Evolutionary conservation across 352 stramenopile genomes (phyloP).

Genomic region (Phytophthora sp.): DNA sequence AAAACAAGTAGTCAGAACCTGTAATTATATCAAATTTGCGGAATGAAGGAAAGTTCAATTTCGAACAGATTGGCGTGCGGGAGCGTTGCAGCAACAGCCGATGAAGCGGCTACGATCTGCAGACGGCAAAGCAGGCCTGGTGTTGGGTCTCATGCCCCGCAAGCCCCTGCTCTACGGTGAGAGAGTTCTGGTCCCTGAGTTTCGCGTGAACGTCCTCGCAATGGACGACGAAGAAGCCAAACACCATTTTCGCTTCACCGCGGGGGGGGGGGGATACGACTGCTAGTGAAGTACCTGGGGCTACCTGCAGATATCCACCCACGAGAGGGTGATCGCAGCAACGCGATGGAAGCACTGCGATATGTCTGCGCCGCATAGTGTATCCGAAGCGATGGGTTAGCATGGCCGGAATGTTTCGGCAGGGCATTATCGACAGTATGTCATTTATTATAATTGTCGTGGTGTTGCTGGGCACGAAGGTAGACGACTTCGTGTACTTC

Average conservation of each 20-base stretch:
- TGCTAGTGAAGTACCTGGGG: no score
- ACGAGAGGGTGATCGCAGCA: background rate
- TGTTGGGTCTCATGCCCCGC: background rate
- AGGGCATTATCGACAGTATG: conserved; percentile 4
- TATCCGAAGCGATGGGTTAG: background rate
- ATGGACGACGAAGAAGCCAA: conserved; percentile 9
- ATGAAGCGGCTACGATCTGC: no score
- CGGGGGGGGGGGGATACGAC: no score
- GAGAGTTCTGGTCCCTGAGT: conserved; percentile 11
- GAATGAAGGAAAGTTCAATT: no score
- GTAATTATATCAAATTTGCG: no score
- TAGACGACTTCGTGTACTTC: conserved; percentile 13
- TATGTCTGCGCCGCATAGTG: background rate
- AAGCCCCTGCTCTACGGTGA: background rate
- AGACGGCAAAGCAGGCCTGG: background rate
- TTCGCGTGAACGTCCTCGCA: conserved; percentile 4
- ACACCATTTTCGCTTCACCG: conserved; percentile 4
- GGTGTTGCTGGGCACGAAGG: conserved; percentile 1
- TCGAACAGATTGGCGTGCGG: no score
- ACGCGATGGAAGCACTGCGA: background rate
- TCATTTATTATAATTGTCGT: conserved; percentile 18
- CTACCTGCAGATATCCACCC: background rate
- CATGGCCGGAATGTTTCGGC: background rate
- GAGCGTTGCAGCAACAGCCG: no score
- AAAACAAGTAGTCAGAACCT: no score